phyloP scores from a whole-genome alignment of 805 yeast genomes.

The Gaillardinia entomophila region DNA sequence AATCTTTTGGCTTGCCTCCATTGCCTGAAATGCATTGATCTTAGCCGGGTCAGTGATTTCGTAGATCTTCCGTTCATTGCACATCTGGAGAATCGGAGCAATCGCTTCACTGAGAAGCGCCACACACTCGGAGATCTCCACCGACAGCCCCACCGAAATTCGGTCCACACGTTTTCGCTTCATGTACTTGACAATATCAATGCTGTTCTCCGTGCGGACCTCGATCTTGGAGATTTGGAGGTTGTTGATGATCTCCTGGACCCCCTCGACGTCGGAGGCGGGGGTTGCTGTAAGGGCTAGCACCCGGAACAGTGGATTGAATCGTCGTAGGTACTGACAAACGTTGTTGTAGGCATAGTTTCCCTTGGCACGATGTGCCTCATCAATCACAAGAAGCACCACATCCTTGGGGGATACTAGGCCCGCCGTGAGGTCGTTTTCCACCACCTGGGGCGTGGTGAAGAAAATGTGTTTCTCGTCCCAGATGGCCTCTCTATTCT shows the following conservation, averaged over 20 bases:
- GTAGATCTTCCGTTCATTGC: constrained; percentile 59
- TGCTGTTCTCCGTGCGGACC: constrained; percentile 77
- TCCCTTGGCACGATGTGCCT: constrained; percentile 92
- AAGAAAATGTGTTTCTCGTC: constrained; percentile 70
- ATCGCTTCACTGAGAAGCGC: constrained; percentile 57
- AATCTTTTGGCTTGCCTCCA: constrained; percentile 61
- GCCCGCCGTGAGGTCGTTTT: constrained; percentile 78
- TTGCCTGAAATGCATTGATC: constrained; percentile 64
- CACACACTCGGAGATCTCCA: constrained; percentile 52
- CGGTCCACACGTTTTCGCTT: constrained; percentile 59
- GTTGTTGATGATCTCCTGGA: constrained; percentile 77
- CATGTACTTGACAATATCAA: constrained; percentile 76
- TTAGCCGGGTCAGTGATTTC: constrained; percentile 60
- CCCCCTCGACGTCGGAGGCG: constrained; percentile 79
- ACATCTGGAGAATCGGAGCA: constrained; percentile 58
- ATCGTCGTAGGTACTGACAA: constrained; percentile 54
- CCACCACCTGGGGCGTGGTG: constrained; percentile 95
- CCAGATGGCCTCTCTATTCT: constrained; percentile 77
- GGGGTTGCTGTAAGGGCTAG: constrained; percentile 96
- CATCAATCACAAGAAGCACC: constrained; percentile 81
- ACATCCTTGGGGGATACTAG: constrained; percentile 69
- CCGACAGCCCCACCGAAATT: constrained; percentile 47
- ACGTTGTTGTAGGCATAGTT: constrained; percentile 85
- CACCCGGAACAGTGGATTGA: constrained; percentile 57
- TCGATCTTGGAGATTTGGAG: constrained; percentile 72